Percentiles rank a stretch among this genome's conserved stretches.
Evolutionary conservation across 345 rosid species (phyloP).

Genomic region (Rhodomyrtus tomentosa): DNA sequence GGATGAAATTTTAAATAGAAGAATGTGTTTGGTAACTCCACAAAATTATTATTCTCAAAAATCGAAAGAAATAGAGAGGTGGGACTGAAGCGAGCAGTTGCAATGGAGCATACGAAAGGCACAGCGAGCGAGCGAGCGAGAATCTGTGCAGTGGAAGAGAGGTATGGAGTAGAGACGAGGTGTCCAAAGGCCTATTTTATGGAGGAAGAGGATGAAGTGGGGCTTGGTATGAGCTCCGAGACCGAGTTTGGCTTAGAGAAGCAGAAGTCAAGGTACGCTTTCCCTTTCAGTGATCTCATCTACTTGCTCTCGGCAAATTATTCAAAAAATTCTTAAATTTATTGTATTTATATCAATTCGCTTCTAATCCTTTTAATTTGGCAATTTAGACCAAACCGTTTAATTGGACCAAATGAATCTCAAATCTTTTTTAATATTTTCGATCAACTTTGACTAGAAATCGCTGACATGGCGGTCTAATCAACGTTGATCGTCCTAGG

Average conservation of each 20-base stretch:
- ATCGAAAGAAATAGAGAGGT: not conserved
- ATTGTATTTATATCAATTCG: no score
- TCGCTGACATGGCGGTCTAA: no score
- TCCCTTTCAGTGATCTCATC: not conserved
- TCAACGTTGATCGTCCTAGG: no score
- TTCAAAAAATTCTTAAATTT: no score
- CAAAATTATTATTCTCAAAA: no score
- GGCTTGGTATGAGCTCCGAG: not conserved
- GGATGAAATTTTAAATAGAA: no score
- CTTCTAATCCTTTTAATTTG: no score
- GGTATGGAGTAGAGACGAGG: slow-evolving; percentile 3
- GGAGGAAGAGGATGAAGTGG: not conserved
- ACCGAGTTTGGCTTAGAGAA: slow-evolving; percentile 4
- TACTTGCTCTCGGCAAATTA: not conserved
- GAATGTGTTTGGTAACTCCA: no score
- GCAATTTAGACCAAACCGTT: no score
- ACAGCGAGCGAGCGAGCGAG: not conserved
- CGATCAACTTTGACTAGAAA: no score
- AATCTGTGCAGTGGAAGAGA: not conserved
- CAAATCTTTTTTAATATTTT: no score
- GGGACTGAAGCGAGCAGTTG: not conserved
- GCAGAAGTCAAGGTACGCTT: slow-evolving; percentile 10
- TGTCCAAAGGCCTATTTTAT: slow-evolving; percentile 27
- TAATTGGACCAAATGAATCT: no score
- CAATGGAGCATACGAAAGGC: not conserved